A percentile compares a stretch with the other conserved stretches of the same genome.
phyloP scores from a whole-genome alignment of 345 rosid species.

The Acer saccharum region DNA sequence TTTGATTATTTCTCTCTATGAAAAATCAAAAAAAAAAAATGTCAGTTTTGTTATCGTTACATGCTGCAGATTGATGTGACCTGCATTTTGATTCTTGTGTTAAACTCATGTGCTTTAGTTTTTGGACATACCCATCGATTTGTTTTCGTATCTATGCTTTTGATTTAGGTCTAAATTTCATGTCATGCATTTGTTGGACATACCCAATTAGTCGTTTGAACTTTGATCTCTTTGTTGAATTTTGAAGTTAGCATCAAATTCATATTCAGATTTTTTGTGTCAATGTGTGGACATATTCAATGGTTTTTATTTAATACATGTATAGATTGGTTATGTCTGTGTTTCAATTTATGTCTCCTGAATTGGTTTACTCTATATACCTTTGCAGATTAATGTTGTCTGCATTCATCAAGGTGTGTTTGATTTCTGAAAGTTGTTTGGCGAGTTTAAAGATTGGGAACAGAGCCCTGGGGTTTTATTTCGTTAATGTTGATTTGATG shows the following conservation, averaged over 20 bases:
- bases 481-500: constrained; percentile 33
- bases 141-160: constrained; percentile 11
- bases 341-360: constrained; percentile 3
- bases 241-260: neutral
- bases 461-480: constrained; percentile 29
- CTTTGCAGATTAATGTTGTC: constrained; percentile 77
- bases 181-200: neutral
- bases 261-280: neutral
- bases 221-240: no score
- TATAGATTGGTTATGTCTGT: neutral
- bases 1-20: neutral
- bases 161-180: constrained; percentile 3
- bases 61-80: constrained; percentile 29
- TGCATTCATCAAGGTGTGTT: constrained; percentile 52
- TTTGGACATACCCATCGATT: neutral
- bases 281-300: neutral
- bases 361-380: constrained; percentile 5
- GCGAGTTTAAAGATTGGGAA: constrained; percentile 46
- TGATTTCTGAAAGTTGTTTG: constrained; percentile 58
- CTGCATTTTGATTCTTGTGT: constrained; percentile 2
- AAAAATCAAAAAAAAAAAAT: neutral
- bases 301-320: neutral
- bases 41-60: neutral
- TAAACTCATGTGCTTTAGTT: neutral
- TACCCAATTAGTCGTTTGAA: neutral